Evolutionary conservation across 2,329 filamentous ascomycete species (phyloP), one percentile per base, ranked within the genome.

Genomic region (Fusarium acutatum): DNA sequence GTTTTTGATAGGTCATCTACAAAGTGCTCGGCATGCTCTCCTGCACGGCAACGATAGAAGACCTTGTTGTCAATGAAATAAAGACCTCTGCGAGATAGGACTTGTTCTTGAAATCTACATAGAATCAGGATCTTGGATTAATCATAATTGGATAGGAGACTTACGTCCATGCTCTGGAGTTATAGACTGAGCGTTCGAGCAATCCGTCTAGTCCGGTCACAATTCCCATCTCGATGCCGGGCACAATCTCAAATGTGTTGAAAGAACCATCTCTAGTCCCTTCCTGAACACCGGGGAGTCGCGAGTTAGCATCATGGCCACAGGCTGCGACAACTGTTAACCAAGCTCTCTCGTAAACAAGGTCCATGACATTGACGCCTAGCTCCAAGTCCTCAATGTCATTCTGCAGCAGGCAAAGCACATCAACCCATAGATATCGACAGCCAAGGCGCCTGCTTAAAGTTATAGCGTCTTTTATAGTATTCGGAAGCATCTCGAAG

Each of bases 51-150:
- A 24, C 22, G 28, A 7, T 5, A 49, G 15, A 49, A 32, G 5
- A 49, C 46, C 46, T 24, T 49, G 15, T 49, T n/a, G 7, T 12
- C 26, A 12, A 49, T 2, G 11, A 49, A 49, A 2, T 49, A 49
- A 2, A 49, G 46, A 14, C 7, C 46, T 24, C 46, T 3, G 7
- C 11, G 46, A 32, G 46, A 49, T 2, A 49, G 5, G 4, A 49
- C 22, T 2, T 49, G 15, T 1, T 49, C 28, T 14, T 49, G 28
- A 3, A 49, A 24, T 0, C 46, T 49, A 4, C 3, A 5, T 2
- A 3, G 0, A 22, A 13, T 49, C 2, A 49, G 15, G 5, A 14
- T 18, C 2, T 1, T 13, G 0, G 3, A 3, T 3, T 10, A 0
- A 7, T 5, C 7, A 5, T 7, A 3, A 10, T 32, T 8, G 0